These are phyloP conservation scores for Pseudocercospora crystallina DNA, from an alignment of 2,329 filamentous ascomycete genomes.

Conservation along the genomic window DNA sequence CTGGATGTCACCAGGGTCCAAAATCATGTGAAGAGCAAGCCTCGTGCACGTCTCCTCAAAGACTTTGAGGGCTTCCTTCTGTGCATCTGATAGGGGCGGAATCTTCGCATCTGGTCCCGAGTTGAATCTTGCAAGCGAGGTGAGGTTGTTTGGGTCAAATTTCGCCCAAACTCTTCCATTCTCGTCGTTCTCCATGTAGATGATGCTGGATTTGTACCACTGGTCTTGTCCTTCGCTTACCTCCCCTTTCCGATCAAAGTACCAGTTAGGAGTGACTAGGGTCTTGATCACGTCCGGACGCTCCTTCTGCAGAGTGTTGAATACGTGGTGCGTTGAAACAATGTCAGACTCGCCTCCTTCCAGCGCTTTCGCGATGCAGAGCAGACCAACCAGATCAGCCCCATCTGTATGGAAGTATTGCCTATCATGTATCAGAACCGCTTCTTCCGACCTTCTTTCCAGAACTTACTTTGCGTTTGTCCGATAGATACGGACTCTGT, in stretches of 20 bases:
- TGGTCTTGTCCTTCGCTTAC: conserved; percentile 68
- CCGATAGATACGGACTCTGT: conserved; percentile 85
- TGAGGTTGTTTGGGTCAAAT: conserved; percentile 88
- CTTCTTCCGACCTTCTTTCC: not conserved
- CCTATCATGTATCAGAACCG: conserved; percentile 53
- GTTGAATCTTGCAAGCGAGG: conserved; percentile 70
- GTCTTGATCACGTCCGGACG: conserved; percentile 75
- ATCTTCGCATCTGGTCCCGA: conserved; percentile 58
- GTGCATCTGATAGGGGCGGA: conserved; percentile 67
- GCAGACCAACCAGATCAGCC: conserved; percentile 75
- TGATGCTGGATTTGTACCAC: conserved; percentile 47
- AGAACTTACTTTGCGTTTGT: conserved; percentile 47
- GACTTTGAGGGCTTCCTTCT: conserved; percentile 65
- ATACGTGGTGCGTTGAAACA: conserved; percentile 74
- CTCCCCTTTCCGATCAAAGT: conserved; percentile 90
- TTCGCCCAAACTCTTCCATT: conserved; percentile 73
- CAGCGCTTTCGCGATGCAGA: conserved; percentile 75
- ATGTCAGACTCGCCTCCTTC: conserved; percentile 85
- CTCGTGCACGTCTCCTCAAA: conserved; percentile 74
- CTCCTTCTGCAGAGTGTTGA: conserved; percentile 73
- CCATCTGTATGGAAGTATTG: conserved; percentile 88
- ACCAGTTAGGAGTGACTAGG: conserved; percentile 78
- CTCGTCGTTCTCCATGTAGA: conserved; percentile 72
- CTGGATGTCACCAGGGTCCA: conserved; percentile 85
- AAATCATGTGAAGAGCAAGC: conserved; percentile 77